Evolutionary conservation across 768 basidiomycete species (phyloP).

Genomic region (Pulveroboletus ravenelii): DNA sequence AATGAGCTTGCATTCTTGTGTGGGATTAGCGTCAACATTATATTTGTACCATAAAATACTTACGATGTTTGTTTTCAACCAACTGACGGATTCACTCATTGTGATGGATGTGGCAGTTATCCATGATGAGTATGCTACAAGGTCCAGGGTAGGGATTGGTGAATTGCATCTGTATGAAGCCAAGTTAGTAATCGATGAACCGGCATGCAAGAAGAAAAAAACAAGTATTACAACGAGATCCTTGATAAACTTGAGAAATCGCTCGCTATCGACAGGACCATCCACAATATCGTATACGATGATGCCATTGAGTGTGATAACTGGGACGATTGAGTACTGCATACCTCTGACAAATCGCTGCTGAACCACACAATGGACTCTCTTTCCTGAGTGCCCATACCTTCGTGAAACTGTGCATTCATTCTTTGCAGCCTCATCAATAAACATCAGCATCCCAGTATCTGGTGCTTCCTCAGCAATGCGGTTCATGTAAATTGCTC

Average conservation of each 20-base stretch:
- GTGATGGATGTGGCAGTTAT: not conserved
- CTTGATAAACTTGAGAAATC: slow-evolving; percentile 8
- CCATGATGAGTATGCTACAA: not conserved
- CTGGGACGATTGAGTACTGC: slow-evolving; percentile 13
- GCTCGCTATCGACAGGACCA: slow-evolving; percentile 5
- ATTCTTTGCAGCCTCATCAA: slow-evolving; percentile 20
- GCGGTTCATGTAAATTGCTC: slow-evolving; percentile 8
- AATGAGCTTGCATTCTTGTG: slow-evolving; percentile 20
- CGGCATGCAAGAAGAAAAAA: too few relatives aligned
- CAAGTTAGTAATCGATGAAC: too few relatives aligned
- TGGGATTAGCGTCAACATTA: too few relatives aligned
- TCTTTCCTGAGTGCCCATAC: not conserved
- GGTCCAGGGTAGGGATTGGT: slow-evolving; percentile 2
- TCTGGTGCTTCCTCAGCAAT: slow-evolving; percentile 11
- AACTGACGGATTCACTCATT: not conserved
- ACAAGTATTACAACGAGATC: slow-evolving; percentile 4
- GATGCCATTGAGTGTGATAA: slow-evolving; percentile 16
- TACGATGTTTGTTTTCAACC: not conserved
- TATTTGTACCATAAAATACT: too few relatives aligned
- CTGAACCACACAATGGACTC: not conserved
- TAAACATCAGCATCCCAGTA: slow-evolving; percentile 22
- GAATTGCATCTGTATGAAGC: not conserved
- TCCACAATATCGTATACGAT: slow-evolving; percentile 16
- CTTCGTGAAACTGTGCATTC: not conserved
- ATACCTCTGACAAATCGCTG: not conserved